A percentile compares a stretch with the other conserved stretches of the same genome.
phyloP scores from a whole-genome alignment of 2,329 filamentous ascomycete species.

The Colletotrichum tofieldiae region DNA sequence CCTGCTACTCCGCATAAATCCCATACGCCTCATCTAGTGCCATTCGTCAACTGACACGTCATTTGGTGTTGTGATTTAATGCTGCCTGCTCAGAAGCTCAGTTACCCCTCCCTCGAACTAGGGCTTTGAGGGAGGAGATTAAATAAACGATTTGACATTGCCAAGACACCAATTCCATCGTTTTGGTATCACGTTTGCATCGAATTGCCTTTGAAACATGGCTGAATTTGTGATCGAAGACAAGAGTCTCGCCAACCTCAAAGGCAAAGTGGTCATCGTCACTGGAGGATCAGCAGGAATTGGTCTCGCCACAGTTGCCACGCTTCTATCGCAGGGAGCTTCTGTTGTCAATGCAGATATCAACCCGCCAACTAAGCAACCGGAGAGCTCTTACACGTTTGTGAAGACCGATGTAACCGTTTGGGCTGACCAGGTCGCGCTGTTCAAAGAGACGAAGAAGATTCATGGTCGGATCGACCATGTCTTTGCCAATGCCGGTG shows the following conservation, averaged over 20 bases:
- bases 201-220: slow-evolving; percentile 52
- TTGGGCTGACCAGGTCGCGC: slow-evolving; percentile 64
- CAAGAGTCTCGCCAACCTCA: slow-evolving; percentile 62
- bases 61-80: background rate
- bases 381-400: slow-evolving; percentile 54
- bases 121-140: background rate
- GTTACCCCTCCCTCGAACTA: background rate
- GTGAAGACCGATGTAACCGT: slow-evolving; percentile 62
- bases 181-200: background rate
- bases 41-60: background rate
- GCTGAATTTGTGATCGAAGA: slow-evolving; percentile 63
- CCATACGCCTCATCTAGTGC: background rate
- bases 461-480: slow-evolving; percentile 84
- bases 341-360: slow-evolving; percentile 70
- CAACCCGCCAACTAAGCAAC: slow-evolving; percentile 55
- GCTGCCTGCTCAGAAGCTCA: too few species aligned
- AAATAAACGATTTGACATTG: background rate
- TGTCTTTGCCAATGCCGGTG: slow-evolving; percentile 79
- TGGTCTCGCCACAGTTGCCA: slow-evolving; percentile 74
- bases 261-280: slow-evolving; percentile 77
- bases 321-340: slow-evolving; percentile 68
- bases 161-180: background rate
- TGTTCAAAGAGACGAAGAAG: slow-evolving; percentile 67
- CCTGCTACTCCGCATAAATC: slow-evolving; percentile 3
- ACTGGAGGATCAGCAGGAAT: slow-evolving; percentile 81